Percentiles rank a stretch among this genome's conserved stretches.
Conservation (phyloP, 495 filamentous ascomycete species). For the Opeltia flavorubescens region DNA sequence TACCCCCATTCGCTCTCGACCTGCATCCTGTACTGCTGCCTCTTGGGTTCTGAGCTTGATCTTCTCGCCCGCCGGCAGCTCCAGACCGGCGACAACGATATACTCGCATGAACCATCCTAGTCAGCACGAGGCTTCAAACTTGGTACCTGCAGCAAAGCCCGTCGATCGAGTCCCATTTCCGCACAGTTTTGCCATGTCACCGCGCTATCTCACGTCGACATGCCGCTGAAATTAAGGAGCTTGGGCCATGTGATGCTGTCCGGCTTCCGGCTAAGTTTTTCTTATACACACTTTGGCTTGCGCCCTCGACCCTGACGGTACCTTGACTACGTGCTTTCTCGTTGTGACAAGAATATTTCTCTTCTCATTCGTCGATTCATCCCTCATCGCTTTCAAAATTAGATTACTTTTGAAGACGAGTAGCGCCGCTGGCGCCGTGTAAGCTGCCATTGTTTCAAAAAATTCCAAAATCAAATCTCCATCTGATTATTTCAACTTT, state of each 20-base stretch:
- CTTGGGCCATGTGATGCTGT: slow-evolving; percentile 1
- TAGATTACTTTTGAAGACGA: neutral
- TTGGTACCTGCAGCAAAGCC: neutral
- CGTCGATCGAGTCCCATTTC: neutral
- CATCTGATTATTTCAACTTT: no score
- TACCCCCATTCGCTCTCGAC: neutral
- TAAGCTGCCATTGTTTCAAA: no score
- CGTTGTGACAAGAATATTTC: neutral
- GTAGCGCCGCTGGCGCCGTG: neutral
- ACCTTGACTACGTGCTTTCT: neutral
- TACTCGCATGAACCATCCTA: neutral
- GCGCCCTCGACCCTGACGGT: neutral
- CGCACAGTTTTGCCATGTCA: neutral
- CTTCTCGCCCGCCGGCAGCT: neutral
- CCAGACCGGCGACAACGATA: neutral
- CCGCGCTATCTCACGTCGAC: neutral
- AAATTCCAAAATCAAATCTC: no score
- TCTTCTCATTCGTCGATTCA: neutral
- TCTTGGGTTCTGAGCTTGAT: neutral
- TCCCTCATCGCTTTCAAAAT: neutral
- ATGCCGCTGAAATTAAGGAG: slow-evolving; percentile 3
- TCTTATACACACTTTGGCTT: neutral
- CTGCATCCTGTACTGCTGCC: neutral
- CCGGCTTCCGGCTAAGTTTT: neutral
- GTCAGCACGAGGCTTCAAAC: neutral